Conservation (phyloP, 2,329 filamentous ascomycete genomes). For the Graphiopsis chlorocephala region DNA sequence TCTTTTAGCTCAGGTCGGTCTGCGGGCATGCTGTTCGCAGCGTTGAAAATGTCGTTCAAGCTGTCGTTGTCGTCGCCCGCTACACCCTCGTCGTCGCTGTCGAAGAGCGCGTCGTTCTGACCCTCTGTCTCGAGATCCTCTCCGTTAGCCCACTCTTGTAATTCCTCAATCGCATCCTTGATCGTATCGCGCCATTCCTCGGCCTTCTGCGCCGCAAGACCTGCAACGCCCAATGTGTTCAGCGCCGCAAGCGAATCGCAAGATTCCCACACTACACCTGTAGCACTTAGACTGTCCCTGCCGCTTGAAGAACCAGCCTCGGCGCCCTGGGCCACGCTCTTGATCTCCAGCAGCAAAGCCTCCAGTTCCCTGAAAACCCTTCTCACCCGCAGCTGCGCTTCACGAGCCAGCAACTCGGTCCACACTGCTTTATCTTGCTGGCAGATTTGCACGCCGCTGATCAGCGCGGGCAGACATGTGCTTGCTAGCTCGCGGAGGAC, state of each 20-base stretch:
- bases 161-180: constrained; percentile 77
- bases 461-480: constrained; percentile 70
- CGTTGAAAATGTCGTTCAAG: constrained; percentile 67
- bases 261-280: constrained; percentile 77
- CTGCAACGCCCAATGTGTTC: constrained; percentile 64
- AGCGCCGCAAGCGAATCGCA: constrained; percentile 72
- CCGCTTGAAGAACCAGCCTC: constrained; percentile 47
- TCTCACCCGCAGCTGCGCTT: constrained; percentile 60
- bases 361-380: constrained; percentile 62
- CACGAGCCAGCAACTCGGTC: constrained; percentile 61
- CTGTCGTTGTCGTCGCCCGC: constrained; percentile 49
- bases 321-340: constrained; percentile 49
- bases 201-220: constrained; percentile 67
- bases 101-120: constrained; percentile 34
- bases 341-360: constrained; percentile 60
- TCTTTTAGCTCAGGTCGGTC: constrained; percentile 64
- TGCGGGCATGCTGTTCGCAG: constrained; percentile 59
- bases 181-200: constrained; percentile 72
- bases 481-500: constrained; percentile 71
- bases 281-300: constrained; percentile 57
- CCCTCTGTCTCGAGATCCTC: constrained; percentile 49
- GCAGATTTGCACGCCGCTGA: constrained; percentile 67
- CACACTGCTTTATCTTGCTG: constrained; percentile 53
- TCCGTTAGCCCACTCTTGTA: constrained; percentile 79
- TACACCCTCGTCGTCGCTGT: constrained; percentile 39